Evolutionary conservation across 345 rosid genomes (phyloP).

Genomic region (Pistacia vera): DNA sequence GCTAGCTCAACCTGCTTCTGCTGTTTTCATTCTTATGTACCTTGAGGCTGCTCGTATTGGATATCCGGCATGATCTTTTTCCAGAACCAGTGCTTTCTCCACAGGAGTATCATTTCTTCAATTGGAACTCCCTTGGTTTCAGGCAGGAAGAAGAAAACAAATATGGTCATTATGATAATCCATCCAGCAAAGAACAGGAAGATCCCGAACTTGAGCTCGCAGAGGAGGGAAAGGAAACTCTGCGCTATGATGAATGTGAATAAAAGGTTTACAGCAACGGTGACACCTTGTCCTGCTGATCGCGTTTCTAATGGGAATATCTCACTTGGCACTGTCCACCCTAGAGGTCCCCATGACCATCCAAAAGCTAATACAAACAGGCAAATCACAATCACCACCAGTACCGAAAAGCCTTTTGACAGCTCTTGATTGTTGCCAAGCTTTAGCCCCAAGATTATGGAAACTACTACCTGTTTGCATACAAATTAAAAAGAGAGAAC

Average conservation of each 20-base stretch:
- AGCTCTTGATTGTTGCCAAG: constrained; percentile 68
- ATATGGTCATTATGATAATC: constrained; percentile 76
- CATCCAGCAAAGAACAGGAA: constrained; percentile 91
- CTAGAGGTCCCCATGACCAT: constrained; percentile 98
- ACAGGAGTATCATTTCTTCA: constrained; percentile 83
- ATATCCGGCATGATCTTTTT: constrained; percentile 52
- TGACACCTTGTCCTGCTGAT: constrained; percentile 91
- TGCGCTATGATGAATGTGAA: constrained; percentile 90
- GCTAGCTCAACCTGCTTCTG: no score
- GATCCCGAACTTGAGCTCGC: constrained; percentile 78
- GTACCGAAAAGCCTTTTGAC: constrained; percentile 61
- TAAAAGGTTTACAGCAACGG: constrained; percentile 87
- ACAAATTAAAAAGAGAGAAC: neutral
- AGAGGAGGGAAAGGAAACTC: constrained; percentile 71
- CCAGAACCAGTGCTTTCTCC: constrained; percentile 98
- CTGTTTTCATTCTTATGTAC: no score
- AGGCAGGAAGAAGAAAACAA: constrained; percentile 70
- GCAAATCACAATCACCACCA: constrained; percentile 77
- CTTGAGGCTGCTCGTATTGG: no score
- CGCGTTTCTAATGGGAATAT: constrained; percentile 86
- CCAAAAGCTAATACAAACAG: constrained; percentile 91
- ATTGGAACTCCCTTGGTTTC: constrained; percentile 94
- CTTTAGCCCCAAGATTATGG: constrained; percentile 76
- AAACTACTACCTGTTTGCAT: constrained; percentile 56
- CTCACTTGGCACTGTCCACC: constrained; percentile 96